Conservation (phyloP, 2,329 filamentous ascomycete species). For the Macrophomina tecta region DNA sequence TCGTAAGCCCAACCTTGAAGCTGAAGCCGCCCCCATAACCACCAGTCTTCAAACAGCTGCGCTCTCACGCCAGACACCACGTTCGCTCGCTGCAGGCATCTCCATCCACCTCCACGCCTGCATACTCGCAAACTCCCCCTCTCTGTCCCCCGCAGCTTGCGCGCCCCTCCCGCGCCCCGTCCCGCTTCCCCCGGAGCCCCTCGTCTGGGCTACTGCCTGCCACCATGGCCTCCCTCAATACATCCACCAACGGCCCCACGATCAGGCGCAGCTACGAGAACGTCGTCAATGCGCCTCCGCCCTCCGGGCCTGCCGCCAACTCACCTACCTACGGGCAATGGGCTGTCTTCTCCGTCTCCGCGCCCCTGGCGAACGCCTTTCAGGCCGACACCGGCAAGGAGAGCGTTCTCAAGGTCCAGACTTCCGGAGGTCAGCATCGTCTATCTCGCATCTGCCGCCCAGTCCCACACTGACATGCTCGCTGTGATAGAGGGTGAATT, state of each 20-base stretch:
- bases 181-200: slow-evolving; percentile 67
- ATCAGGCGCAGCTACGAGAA: slow-evolving; percentile 67
- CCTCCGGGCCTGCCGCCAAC: slow-evolving; percentile 62
- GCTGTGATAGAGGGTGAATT: slow-evolving; percentile 79
- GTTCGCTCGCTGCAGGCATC: slow-evolving; percentile 3
- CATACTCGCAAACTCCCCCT: neutral
- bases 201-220: slow-evolving; percentile 38
- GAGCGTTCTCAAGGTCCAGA: slow-evolving; percentile 93
- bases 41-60: neutral
- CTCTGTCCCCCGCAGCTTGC: slow-evolving; percentile 20
- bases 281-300: slow-evolving; percentile 66
- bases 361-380: slow-evolving; percentile 90
- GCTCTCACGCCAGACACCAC: neutral
- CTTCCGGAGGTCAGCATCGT: slow-evolving; percentile 72
- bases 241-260: slow-evolving; percentile 59
- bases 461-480: slow-evolving; percentile 35
- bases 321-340: slow-evolving; percentile 89
- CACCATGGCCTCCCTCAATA: slow-evolving; percentile 75
- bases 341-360: slow-evolving; percentile 92
- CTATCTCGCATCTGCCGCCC: slow-evolving; percentile 5
- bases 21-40: slow-evolving; percentile 4
- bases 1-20: too few species aligned
- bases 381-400: slow-evolving; percentile 86
- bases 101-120: neutral
- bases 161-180: slow-evolving; percentile 66